Percentiles rank a stretch among this genome's conserved stretches.
Conservation (phyloP, 768 basidiomycete genomes). For the Cystobasidium onofrii region DNA sequence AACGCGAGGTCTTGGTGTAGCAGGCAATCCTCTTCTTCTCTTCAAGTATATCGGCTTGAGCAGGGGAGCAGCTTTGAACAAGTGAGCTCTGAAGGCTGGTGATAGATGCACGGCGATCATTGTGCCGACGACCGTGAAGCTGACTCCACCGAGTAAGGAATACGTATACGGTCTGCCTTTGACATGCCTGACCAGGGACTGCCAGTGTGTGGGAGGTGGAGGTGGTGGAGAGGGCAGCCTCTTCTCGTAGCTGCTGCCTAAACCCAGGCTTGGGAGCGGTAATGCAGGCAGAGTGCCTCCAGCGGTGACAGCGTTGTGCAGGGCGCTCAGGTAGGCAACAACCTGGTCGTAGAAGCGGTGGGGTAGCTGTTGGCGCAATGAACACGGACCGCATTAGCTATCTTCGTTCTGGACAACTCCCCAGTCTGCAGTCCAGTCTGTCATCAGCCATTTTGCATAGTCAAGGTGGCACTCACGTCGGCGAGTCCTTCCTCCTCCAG, state of each 20-base stretch:
- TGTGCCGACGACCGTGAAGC: background rate
- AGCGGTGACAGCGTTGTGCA: conserved; percentile 17
- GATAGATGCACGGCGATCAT: conserved; percentile 2
- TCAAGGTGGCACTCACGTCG: background rate
- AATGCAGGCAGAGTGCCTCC: conserved; percentile 5
- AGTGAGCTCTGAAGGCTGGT: background rate
- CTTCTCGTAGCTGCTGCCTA: background rate
- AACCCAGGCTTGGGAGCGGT: conserved; percentile 1
- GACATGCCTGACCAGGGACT: background rate
- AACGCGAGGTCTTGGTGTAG: conserved; percentile 9
- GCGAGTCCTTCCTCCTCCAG: conserved; percentile 3
- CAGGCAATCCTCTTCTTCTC: background rate
- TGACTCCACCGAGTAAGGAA: background rate
- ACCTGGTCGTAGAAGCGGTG: conserved; percentile 17
- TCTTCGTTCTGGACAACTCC: no score
- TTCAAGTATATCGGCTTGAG: conserved; percentile 11
- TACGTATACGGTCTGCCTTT: background rate
- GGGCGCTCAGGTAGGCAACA: background rate
- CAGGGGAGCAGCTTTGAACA: background rate
- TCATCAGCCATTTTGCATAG: background rate
- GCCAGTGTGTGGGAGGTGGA: background rate
- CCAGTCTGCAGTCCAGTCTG: no score
- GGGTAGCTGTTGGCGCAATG: background rate
- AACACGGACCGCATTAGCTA: background rate
- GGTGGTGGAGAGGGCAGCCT: background rate